Percentiles rank a stretch among this genome's conserved stretches.
These are phyloP conservation scores for Dactylellina drechsleri DNA, from an alignment of 2,329 filamentous ascomycete genomes.

Conservation along the genomic window DNA sequence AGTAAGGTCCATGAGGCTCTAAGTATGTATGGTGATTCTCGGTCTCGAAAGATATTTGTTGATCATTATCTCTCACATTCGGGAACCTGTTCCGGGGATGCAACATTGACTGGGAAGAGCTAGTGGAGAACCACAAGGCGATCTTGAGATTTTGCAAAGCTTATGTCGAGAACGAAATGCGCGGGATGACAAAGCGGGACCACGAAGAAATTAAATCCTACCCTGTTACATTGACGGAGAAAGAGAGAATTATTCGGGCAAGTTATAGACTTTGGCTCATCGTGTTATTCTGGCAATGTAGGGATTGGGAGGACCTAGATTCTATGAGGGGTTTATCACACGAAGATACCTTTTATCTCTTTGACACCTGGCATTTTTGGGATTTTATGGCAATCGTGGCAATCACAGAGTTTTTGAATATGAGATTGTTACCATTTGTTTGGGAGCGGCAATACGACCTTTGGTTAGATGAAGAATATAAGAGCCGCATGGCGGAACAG, in stretches of 20 bases:
- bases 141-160: neutral
- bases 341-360: slow-evolving; percentile 3
- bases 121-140: slow-evolving; percentile 8
- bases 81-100: neutral
- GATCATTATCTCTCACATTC: neutral
- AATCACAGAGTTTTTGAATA: neutral
- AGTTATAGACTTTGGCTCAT: slow-evolving; percentile 18
- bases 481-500: too few species aligned
- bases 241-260: slow-evolving; percentile 14
- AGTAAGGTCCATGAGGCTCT: neutral
- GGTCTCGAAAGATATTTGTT: neutral
- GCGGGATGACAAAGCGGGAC: neutral
- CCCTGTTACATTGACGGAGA: slow-evolving; percentile 4
- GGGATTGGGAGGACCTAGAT: neutral
- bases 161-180: slow-evolving; percentile 11
- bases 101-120: neutral
- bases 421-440: neutral
- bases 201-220: neutral
- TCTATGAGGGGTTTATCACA: neutral
- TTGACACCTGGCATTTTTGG: slow-evolving; percentile 22
- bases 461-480: too few species aligned
- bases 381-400: slow-evolving; percentile 10
- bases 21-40: neutral
- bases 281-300: neutral
- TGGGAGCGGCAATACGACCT: too few species aligned